phyloP scores from a whole-genome alignment of 2,329 filamentous ascomycete genomes.

The Rosellinia necatrix region DNA sequence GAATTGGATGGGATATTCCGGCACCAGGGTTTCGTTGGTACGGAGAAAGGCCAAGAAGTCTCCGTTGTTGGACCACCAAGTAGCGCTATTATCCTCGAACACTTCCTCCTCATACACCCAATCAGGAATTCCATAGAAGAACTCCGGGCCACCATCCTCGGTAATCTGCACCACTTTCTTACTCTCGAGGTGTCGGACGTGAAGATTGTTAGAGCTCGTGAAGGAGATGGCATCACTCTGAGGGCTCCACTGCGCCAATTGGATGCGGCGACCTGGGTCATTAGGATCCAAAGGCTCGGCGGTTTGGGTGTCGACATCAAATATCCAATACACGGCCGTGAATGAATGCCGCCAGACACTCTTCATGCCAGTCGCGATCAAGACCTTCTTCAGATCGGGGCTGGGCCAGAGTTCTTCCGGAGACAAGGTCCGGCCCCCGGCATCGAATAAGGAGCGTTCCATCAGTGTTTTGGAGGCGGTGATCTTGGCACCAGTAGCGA shows the following conservation, averaged over 20 bases:
- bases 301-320: constrained; percentile 81
- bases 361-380: constrained; percentile 73
- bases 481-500: constrained; percentile 44
- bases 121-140: constrained; percentile 95
- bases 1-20: constrained; percentile 91
- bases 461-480: constrained; percentile 73
- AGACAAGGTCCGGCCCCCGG: constrained; percentile 58
- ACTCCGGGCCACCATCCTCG: constrained; percentile 80
- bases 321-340: constrained; percentile 85
- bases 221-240: constrained; percentile 86
- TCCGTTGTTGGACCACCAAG: constrained; percentile 94
- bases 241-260: constrained; percentile 90
- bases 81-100: constrained; percentile 77
- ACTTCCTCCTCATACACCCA: constrained; percentile 96
- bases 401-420: constrained; percentile 74
- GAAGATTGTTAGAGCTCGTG: constrained; percentile 89
- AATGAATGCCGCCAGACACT: constrained; percentile 91
- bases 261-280: constrained; percentile 68
- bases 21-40: constrained; percentile 91
- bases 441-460: constrained; percentile 66
- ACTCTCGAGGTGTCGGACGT: constrained; percentile 67
- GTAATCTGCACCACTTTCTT: constrained; percentile 74
- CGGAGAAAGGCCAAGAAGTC: constrained; percentile 88
- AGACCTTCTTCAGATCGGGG: constrained; percentile 80
- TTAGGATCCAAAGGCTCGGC: constrained; percentile 77